A percentile compares a stretch with the other conserved stretches of the same genome.
Evolutionary conservation across 139 green algal species (phyloP).

Genomic region (Asterochloris sp.): DNA sequence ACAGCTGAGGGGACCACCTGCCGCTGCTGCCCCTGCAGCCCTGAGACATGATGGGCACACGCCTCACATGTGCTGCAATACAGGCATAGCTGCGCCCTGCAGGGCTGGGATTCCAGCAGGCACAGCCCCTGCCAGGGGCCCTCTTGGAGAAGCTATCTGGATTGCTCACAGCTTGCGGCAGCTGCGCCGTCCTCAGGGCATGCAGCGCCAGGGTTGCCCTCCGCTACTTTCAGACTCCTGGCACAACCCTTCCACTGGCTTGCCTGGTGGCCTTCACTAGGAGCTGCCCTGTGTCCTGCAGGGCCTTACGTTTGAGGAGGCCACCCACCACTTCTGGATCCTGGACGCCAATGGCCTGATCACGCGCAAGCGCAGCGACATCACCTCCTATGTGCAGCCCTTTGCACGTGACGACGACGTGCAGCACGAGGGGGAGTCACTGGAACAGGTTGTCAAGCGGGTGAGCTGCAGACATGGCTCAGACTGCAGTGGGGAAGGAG

Average conservation of each 20-base stretch:
- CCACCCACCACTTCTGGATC: constrained; percentile 64
- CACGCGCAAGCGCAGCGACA: constrained; percentile 28
- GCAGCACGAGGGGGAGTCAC: constrained; percentile 38
- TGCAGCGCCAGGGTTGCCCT: too few relatives aligned
- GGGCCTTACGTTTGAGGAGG: constrained; percentile 46
- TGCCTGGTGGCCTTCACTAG: too few relatives aligned
- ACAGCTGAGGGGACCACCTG: not conserved
- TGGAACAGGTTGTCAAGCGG: constrained; percentile 60
- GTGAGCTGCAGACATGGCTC: constrained; percentile 16
- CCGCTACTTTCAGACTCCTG: too few relatives aligned
- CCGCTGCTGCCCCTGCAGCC: not conserved
- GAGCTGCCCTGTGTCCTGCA: not conserved
- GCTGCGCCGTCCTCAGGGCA: too few relatives aligned
- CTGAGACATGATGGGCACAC: not conserved
- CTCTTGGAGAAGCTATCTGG: too few relatives aligned
- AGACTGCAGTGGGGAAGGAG: too few relatives aligned
- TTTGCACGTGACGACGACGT: constrained; percentile 56
- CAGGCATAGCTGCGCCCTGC: too few relatives aligned
- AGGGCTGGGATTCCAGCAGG: too few relatives aligned
- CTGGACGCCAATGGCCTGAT: constrained; percentile 61
- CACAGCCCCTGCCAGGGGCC: too few relatives aligned
- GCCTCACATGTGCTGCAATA: too few relatives aligned
- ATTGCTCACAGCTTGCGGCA: too few relatives aligned
- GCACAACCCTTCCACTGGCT: too few relatives aligned
- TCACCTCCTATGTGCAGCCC: constrained; percentile 47